Evolutionary conservation across 2,329 filamentous ascomycete species (phyloP), one percentile per base, ranked within the genome.

Genomic region (Diaporthe vaccinii): DNA sequence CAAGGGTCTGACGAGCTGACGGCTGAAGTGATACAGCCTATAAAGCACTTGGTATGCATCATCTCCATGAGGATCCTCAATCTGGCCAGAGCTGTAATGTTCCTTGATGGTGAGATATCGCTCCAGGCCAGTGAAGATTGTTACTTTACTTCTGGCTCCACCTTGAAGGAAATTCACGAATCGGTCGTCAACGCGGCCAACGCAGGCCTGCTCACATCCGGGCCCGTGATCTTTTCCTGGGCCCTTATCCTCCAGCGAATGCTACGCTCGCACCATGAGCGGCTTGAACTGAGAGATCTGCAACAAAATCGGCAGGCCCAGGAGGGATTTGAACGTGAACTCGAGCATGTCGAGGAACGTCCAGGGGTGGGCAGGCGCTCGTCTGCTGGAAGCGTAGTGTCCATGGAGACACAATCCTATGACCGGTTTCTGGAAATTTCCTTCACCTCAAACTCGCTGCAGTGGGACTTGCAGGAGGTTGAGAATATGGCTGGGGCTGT

Each of bases 211-310:
- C 86, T 87, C 51, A 90, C 91, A 49, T 93, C 94, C 28, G 91
- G 91, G 73, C 94, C 95, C 1, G 91, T 94, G 25, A 89, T 95
- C 28, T 94, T 97, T 78, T 91, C 94, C 4, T 98, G 96, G 96
- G 91, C 93, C 5, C 86, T 96, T 65, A 90, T 98, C 36, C 87
- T 96, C 14, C 90, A 93, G 79, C 88, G 90, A 36, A 91, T 97
- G 85, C 91, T 91, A 78, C 85, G 91, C 57, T 90, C 90, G 17
- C 93, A 92, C 78, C 87, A 90, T 74, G 87, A 87, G 69, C 87
- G 92, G 61, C 91, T 90, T 53, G 92, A 93, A 80, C 88, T 89
- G 75, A 85, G 90, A 65, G 90, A 92, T 78, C 84, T 89, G 39
- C 82, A 90, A 22, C 85, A 91, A 71, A 90, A 91, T 76, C 89